Percentiles rank a stretch among this genome's conserved stretches.
Evolutionary conservation across 1,284 basidiomycete genomes (phyloP).

Genomic region (Marasmius fiardii): DNA sequence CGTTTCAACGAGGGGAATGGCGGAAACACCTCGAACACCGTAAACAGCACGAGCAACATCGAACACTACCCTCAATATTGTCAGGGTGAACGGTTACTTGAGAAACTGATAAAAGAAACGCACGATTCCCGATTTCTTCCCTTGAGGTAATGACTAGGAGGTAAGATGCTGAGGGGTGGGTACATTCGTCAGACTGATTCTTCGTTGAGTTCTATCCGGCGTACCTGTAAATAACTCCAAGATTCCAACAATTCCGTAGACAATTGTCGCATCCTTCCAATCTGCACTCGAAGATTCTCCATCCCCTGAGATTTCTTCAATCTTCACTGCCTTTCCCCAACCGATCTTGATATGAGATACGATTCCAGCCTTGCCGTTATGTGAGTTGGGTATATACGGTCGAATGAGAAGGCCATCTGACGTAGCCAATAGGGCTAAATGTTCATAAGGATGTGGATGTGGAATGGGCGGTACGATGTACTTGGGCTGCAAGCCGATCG

Average conservation of each 20-base stretch:
- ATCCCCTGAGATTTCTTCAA: slow-evolving; percentile 49
- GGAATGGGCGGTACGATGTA: slow-evolving; percentile 62
- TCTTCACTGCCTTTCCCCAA: slow-evolving; percentile 57
- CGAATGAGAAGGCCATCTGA: slow-evolving; percentile 61
- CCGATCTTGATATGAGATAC: slow-evolving; percentile 47
- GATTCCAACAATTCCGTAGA: slow-evolving; percentile 72
- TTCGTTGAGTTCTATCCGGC: slow-evolving; percentile 12
- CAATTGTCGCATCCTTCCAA: slow-evolving; percentile 55
- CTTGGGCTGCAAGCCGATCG: slow-evolving; percentile 51
- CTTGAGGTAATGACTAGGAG: slow-evolving; percentile 64
- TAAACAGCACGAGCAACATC: slow-evolving; percentile 59
- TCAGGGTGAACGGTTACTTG: slow-evolving; percentile 3
- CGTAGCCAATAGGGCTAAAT: slow-evolving; percentile 56
- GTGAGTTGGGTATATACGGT: slow-evolving; percentile 41
- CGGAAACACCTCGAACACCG: slow-evolving; percentile 58
- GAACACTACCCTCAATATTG: slow-evolving; percentile 49
- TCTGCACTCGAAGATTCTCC: slow-evolving; percentile 31
- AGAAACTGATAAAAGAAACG: slow-evolving; percentile 27
- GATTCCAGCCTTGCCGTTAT: slow-evolving; percentile 17
- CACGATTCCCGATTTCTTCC: slow-evolving; percentile 58
- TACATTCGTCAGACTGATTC: background rate
- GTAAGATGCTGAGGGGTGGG: slow-evolving; percentile 53
- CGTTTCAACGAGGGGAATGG: slow-evolving; percentile 63
- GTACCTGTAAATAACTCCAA: slow-evolving; percentile 67
- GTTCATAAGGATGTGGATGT: slow-evolving; percentile 69